Evolutionary conservation across 208 protist species (phyloP), one percentile per base, ranked within the genome.

Genomic region (Leptomonas pyrrhocoris): DNA sequence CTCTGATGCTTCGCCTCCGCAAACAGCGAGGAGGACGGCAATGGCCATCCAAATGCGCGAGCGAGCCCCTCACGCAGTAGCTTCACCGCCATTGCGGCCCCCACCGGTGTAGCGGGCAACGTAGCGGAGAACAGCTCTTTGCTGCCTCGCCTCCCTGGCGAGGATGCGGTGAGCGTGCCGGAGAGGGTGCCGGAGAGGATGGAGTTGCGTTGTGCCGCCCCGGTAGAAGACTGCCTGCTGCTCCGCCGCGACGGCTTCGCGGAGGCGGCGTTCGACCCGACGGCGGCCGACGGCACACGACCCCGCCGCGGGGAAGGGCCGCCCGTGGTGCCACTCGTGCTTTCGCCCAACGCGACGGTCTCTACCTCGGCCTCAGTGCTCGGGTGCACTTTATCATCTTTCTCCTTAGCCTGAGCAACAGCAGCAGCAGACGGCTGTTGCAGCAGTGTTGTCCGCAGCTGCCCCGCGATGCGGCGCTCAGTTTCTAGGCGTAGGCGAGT

Each of bases 1-100:
- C 62, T 28, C 25, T 25, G 38, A 21, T 30, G 0, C 21, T 51
- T 48, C 30, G n/a, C 54, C 11, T 40, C 75, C n/a, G 50, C 34
- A 50, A 57, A 64, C 31, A 53, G 38, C 1, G 45, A 36, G 58
- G 65, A 55, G 25, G 45, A 40, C 3, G 45, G 45, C 45, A 54
- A 48, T 23, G 74, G 70, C 53, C 81, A 79, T 8, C 73, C 84
- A 25, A 89, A 73, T 5, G 77, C 48, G 28, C 77, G 77, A 16
- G 46, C 57, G 38, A 83, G 73, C 1, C 71, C 73, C n/a, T 73
- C 38, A 38, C 69, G 77, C 34, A 77, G 55, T n/a, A 68, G 34
- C 40, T 51, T 63, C 40, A 79, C 38, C 18, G 56, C 72, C n/a
- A 48, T 53, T 16, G 36, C 43, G n/a, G 45, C 49, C 27, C 19